phyloP scores from a whole-genome alignment of 768 basidiomycete species.

The Psilocybe tampanensis region DNA sequence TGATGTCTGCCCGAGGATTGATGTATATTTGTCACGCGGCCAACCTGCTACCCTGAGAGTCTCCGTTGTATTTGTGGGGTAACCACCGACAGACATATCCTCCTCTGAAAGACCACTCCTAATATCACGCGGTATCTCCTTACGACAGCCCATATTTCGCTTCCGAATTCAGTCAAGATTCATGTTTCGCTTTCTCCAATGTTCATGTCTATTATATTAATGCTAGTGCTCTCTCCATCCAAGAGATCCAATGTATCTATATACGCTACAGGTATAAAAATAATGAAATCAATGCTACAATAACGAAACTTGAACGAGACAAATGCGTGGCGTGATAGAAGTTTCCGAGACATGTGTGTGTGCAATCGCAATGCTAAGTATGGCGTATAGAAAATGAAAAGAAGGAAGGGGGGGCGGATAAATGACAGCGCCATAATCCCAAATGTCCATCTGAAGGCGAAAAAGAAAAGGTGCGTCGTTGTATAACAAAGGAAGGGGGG shows the following conservation, averaged over 20 bases:
- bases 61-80: constrained; percentile 6
- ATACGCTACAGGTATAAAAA: not conserved
- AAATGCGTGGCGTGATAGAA: not conserved
- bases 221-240: too few species aligned
- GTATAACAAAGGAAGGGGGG: too few species aligned
- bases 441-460: not conserved
- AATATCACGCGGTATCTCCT: not conserved
- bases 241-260: too few species aligned
- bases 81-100: not conserved
- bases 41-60: constrained; percentile 9
- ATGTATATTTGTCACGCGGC: constrained; percentile 13
- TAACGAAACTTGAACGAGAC: not conserved
- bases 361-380: not conserved
- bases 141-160: not conserved
- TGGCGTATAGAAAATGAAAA: not conserved
- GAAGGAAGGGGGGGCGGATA: constrained; percentile 1
- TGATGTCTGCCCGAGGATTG: constrained; percentile 14
- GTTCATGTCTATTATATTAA: not conserved
- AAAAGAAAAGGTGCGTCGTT: not conserved
- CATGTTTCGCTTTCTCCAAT: not conserved
- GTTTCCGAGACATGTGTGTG: not conserved
- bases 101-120: too few species aligned
- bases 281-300: not conserved
- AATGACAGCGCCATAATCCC: constrained; percentile 8
- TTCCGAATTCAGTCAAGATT: not conserved